Base-by-base conservation (phyloP, 257 asterid genomes). In the Solanum pinnatisectum region DNA sequence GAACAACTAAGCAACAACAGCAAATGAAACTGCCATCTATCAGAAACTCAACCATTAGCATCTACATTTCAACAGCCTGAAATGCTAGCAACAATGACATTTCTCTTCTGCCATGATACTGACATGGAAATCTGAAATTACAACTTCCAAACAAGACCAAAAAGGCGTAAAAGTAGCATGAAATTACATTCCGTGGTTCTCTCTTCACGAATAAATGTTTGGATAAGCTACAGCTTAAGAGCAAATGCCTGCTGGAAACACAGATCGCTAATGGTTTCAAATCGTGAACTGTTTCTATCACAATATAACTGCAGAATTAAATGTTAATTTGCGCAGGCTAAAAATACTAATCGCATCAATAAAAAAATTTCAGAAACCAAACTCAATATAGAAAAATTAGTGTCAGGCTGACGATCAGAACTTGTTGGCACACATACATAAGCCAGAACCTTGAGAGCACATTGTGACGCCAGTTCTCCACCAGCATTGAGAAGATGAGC, bases 401-500 rank as follows among this genome's bases (percentile, higher is more conserved):
- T 32, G 56, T 86, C 84, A 11, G 84, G 39, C 37, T 35, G 88
- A 30, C 18, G 44, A 18, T 86, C 63, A 70, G 39, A 86, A 86
- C 72, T 46, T 86, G 59, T 72, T 33, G 83, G 72, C 73, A 32
- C 84, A 73, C 52, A 74, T 49, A 32, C 42, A 72, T 71, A 46
- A 86, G 4, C 46, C 25, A 42, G 83, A 86, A 67, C 87, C 78
- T 63, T 63, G 36, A 25, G 65, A 15, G 49, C 23, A 49, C 42
- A 81, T 30, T 83, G 7, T 12, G 89, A 68, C 67, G 84, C 84
- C 87, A 88, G 78, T 88, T 49, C 23, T 52, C 89, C 72, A 67
- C 84, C 60, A 67, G 30, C 30, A 15, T n/a, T 5, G 35, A 71
- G 46, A 87, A 8, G 46, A 44, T 32, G 22, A 46, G 9, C 49